phyloP scores from a whole-genome alignment of 805 yeast species.

The Candida pini region DNA sequence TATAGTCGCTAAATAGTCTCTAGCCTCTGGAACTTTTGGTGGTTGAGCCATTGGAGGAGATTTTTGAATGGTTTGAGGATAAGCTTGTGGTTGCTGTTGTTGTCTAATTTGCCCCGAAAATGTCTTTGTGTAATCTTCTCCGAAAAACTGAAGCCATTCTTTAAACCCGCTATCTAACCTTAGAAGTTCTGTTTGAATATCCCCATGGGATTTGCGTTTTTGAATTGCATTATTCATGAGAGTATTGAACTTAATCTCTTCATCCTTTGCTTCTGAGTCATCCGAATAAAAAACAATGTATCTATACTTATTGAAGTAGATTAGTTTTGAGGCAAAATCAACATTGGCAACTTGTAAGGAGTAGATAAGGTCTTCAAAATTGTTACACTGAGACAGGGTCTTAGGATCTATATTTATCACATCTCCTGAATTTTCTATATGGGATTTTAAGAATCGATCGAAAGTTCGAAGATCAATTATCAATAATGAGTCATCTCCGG shows the following conservation, averaged over 20 bases:
- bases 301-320: constrained; percentile 27
- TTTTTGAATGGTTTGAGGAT: background rate
- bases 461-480: constrained; percentile 36
- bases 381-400: constrained; percentile 8
- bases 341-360: constrained; percentile 28
- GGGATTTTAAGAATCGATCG: constrained; percentile 27
- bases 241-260: constrained; percentile 21
- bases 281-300: constrained; percentile 36
- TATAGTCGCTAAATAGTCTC: background rate
- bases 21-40: background rate
- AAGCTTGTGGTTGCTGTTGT: background rate
- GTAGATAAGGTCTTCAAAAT: constrained; percentile 15
- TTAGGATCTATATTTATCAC: constrained; percentile 38
- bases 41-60: background rate
- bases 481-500: constrained; percentile 14
- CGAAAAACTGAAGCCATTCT: constrained; percentile 34
- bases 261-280: constrained; percentile 25
- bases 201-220: constrained; percentile 4
- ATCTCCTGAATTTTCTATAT: constrained; percentile 31
- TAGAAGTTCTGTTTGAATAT: constrained; percentile 2
- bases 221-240: constrained; percentile 10
- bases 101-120: constrained; percentile 7
- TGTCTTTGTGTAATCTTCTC: constrained; percentile 20
- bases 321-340: constrained; percentile 27
- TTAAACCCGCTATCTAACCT: constrained; percentile 39